Evolutionary conservation across 1,284 basidiomycete genomes (phyloP).

Genomic region (Fomitopsis palustris): DNA sequence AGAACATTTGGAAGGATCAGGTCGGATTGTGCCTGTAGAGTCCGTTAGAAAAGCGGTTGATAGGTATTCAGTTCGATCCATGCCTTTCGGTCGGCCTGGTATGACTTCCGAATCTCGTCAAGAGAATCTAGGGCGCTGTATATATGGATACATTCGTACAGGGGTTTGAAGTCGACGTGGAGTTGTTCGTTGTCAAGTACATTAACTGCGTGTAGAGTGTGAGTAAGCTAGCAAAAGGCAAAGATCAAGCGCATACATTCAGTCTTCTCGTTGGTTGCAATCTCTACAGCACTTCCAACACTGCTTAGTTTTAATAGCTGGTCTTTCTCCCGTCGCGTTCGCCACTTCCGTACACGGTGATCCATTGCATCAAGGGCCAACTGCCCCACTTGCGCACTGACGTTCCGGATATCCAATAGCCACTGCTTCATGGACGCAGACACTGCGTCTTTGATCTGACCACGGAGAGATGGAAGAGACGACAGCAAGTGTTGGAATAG

Average conservation of each 20-base stretch:
- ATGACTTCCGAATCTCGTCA: conserved; percentile 87
- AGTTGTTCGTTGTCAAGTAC: conserved; percentile 89
- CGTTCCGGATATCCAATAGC: conserved; percentile 93
- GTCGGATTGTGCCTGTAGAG: conserved; percentile 85
- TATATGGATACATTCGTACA: conserved; percentile 98
- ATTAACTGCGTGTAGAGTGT: conserved; percentile 59
- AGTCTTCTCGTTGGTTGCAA: conserved; percentile 90
- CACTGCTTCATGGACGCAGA: conserved; percentile 96
- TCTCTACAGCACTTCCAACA: conserved; percentile 93
- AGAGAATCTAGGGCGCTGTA: conserved; percentile 89
- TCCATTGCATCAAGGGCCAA: conserved; percentile 93
- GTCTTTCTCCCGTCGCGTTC: conserved; percentile 75
- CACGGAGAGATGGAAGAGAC: conserved; percentile 86
- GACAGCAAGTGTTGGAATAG: conserved; percentile 92
- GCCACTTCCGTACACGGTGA: conserved; percentile 81
- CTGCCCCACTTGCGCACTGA: conserved; percentile 82
- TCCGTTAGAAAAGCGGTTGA: conserved; percentile 3
- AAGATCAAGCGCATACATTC: conserved; percentile 68
- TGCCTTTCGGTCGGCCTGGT: conserved; percentile 94
- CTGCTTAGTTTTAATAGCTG: conserved; percentile 71
- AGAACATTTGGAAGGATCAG: conserved; percentile 82
- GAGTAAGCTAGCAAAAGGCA: neutral
- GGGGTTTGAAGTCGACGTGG: conserved; percentile 88
- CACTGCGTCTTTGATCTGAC: conserved; percentile 90
- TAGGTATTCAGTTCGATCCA: neutral